These are phyloP conservation scores for Podospora pseudoanserina DNA, from an alignment of 495 filamentous ascomycete species.

Conservation along the genomic window DNA sequence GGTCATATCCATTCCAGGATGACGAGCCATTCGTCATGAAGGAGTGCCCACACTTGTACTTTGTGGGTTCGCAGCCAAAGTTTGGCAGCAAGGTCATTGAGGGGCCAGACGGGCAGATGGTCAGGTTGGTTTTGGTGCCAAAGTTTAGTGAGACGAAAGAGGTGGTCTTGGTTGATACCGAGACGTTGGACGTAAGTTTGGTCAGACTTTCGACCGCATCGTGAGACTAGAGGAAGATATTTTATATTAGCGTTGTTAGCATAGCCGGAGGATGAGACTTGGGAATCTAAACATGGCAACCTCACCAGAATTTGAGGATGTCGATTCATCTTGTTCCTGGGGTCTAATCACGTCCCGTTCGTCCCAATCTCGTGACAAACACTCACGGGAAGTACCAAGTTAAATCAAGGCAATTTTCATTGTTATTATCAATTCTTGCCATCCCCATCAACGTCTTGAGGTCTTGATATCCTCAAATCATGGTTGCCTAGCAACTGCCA, in stretches of 20 bases:
- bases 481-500: background rate
- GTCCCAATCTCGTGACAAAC: background rate
- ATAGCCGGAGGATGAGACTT: background rate
- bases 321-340: background rate
- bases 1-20: slow-evolving; percentile 93
- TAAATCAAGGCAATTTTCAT: background rate
- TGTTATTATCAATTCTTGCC: background rate
- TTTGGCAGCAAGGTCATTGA: slow-evolving; percentile 72
- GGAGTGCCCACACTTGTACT: slow-evolving; percentile 84
- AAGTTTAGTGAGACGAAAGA: slow-evolving; percentile 76
- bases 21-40: slow-evolving; percentile 81
- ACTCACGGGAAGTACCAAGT: background rate
- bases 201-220: slow-evolving; percentile 44
- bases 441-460: background rate
- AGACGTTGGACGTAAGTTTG: slow-evolving; percentile 72
- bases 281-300: background rate
- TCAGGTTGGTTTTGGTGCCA: slow-evolving; percentile 75
- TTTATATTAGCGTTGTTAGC: background rate
- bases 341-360: background rate
- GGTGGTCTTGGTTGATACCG: slow-evolving; percentile 79
- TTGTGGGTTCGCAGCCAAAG: slow-evolving; percentile 79
- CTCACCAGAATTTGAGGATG: background rate
- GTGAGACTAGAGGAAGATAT: background rate
- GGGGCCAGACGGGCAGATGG: slow-evolving; percentile 57
- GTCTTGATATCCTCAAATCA: background rate